Evolutionary conservation across 2,329 filamentous ascomycete genomes (phyloP).

Genomic region (Tolypocladium amazonense): DNA sequence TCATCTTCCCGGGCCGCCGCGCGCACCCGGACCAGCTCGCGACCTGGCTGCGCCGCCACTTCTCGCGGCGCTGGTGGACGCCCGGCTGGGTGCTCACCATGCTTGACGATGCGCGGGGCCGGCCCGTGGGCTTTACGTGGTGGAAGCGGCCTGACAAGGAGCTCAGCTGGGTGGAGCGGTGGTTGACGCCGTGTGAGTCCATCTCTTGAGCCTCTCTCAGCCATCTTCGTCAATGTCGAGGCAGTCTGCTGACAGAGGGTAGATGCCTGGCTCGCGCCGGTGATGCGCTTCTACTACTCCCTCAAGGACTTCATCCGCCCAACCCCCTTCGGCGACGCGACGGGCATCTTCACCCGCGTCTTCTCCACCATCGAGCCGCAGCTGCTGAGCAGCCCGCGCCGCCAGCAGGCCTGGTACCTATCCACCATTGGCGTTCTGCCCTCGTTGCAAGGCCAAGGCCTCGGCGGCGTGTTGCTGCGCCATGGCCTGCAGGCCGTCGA

Average conservation of each 20-base stretch:
- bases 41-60: slow-evolving; percentile 14
- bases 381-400: slow-evolving; percentile 15
- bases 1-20: slow-evolving; percentile 18
- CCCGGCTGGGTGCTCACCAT: slow-evolving; percentile 18
- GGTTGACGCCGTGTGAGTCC: slow-evolving; percentile 20
- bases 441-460: slow-evolving; percentile 17
- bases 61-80: slow-evolving; percentile 21
- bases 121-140: slow-evolving; percentile 20
- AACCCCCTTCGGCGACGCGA: slow-evolving; percentile 9
- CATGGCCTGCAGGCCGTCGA: slow-evolving; percentile 19
- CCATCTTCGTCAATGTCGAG: background rate
- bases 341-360: slow-evolving; percentile 14
- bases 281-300: slow-evolving; percentile 13
- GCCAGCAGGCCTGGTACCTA: slow-evolving; percentile 23
- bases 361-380: slow-evolving; percentile 13
- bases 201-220: background rate
- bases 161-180: slow-evolving; percentile 17
- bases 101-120: slow-evolving; percentile 7
- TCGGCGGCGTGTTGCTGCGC: slow-evolving; percentile 18
- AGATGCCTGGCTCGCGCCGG: slow-evolving; percentile 20
- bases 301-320: slow-evolving; percentile 16
- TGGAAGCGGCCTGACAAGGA: slow-evolving; percentile 18
- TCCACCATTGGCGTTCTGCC: slow-evolving; percentile 22
- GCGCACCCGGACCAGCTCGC: slow-evolving; percentile 9
- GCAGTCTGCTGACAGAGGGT: background rate